These are phyloP conservation scores for Pholiota molesta DNA, from an alignment of 768 basidiomycete genomes.

Conservation along the genomic window DNA sequence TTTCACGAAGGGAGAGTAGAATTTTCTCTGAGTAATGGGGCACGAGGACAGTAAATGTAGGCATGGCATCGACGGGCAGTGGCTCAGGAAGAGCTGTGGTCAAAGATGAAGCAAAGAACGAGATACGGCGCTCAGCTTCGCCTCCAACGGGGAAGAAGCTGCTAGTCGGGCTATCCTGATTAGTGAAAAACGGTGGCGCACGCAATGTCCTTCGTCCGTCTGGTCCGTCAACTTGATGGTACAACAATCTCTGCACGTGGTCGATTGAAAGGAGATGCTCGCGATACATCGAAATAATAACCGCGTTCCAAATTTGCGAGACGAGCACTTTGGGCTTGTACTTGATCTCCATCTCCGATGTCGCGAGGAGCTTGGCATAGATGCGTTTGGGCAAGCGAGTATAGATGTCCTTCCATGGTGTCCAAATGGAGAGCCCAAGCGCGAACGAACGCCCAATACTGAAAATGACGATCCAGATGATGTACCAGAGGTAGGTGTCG, in stretches of 20 bases:
- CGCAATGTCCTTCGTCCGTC: constrained; percentile 91
- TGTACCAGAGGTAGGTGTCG: constrained; percentile 99
- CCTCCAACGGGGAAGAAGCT: constrained; percentile 94
- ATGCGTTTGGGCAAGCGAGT: constrained; percentile 96
- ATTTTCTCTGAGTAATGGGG: constrained; percentile 99
- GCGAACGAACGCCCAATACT: constrained; percentile 89
- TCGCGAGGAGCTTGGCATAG: constrained; percentile 95
- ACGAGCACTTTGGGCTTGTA: constrained; percentile 99
- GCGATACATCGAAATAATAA: constrained; percentile 99
- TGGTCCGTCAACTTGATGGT: constrained; percentile 93
- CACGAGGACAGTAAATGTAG: constrained; percentile 98
- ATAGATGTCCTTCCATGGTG: constrained; percentile 98
- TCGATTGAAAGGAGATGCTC: constrained; percentile 98
- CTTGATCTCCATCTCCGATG: constrained; percentile 97
- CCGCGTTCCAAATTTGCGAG: constrained; percentile 98
- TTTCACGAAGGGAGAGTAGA: constrained; percentile 92
- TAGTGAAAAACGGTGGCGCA: constrained; percentile 97
- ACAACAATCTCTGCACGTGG: constrained; percentile 95
- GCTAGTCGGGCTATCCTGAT: constrained; percentile 75
- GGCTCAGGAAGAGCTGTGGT: constrained; percentile 96
- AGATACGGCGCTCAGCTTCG: constrained; percentile 97
- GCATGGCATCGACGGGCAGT: constrained; percentile 97
- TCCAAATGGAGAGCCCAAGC: constrained; percentile 97
- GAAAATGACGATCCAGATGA: constrained; percentile 98
- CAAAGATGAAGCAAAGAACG: constrained; percentile 97